phyloP scores from a whole-genome alignment of 768 basidiomycete species.

The Leucosporidium yakuticum region DNA sequence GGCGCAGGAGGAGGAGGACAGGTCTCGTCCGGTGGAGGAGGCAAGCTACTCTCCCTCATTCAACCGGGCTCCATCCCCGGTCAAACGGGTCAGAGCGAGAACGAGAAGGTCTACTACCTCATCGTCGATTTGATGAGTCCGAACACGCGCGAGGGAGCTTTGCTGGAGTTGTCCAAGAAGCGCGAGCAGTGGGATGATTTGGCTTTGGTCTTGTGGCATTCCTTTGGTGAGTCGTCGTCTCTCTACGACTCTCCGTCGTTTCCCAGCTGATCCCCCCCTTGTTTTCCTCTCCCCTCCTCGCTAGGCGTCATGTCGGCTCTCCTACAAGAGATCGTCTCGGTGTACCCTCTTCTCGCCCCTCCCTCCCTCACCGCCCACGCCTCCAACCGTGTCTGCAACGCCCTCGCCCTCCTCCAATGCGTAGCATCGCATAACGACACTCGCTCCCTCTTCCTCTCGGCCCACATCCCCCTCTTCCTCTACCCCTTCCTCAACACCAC shows the following conservation, averaged over 20 bases:
- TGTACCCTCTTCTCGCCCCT: conserved; percentile 90
- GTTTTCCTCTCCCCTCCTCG: neutral
- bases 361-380: conserved; percentile 95
- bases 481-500: conserved; percentile 99
- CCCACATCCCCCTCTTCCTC: conserved; percentile 88
- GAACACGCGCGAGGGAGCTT: conserved; percentile 73
- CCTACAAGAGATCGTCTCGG: conserved; percentile 94
- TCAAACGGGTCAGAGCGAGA: conserved; percentile 47
- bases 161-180: conserved; percentile 96
- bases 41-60: conserved; percentile 32
- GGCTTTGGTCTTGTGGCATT: conserved; percentile 95
- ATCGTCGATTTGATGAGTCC: conserved; percentile 67
- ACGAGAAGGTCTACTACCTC: conserved; percentile 79
- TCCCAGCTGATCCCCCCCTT: neutral
- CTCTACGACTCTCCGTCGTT: conserved; percentile 8
- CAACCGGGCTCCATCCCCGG: conserved; percentile 34
- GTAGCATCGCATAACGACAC: conserved; percentile 97
- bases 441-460: conserved; percentile 82
- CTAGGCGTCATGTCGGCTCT: conserved; percentile 95
- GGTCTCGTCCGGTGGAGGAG: conserved; percentile 16
- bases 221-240: conserved; percentile 66
- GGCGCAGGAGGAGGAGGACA: conserved; percentile 4
- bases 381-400: conserved; percentile 98
- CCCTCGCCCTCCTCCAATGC: conserved; percentile 92
- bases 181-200: conserved; percentile 98